Evolutionary conservation across 108 stramenopile genomes (phyloP).

Genomic region (Bacterosira constricta): DNA sequence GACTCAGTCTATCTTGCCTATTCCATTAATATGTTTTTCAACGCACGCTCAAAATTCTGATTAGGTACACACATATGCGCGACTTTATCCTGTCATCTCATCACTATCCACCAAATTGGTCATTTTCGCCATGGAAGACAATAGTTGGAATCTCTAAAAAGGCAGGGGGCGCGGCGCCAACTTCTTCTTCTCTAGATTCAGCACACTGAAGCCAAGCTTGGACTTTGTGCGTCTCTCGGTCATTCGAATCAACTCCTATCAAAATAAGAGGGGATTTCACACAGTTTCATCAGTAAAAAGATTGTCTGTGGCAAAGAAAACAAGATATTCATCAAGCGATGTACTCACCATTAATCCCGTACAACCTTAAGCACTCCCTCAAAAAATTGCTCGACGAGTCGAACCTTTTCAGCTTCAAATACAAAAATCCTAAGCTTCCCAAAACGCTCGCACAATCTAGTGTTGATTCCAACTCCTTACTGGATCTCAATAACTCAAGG

Average conservation of each 20-base stretch:
- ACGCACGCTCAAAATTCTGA: too few species aligned
- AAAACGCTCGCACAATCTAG: slow-evolving; percentile 32
- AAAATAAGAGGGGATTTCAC: neutral
- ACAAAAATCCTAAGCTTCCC: slow-evolving; percentile 43
- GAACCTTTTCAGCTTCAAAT: slow-evolving; percentile 37
- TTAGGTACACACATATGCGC: too few species aligned
- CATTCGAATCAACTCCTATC: slow-evolving; percentile 24
- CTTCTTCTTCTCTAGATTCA: slow-evolving; percentile 30
- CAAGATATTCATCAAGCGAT: neutral
- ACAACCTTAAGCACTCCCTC: slow-evolving; percentile 41
- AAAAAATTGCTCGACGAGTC: slow-evolving; percentile 38
- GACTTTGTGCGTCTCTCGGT: slow-evolving; percentile 38
- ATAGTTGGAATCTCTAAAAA: slow-evolving; percentile 41
- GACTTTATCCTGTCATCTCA: neutral
- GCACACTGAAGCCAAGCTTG: slow-evolving; percentile 33
- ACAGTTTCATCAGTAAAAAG: neutral
- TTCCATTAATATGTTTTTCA: too few species aligned
- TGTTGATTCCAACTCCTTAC: slow-evolving; percentile 30
- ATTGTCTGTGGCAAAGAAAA: neutral
- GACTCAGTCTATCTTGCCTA: too few species aligned
- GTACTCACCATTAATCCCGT: slow-evolving; percentile 34
- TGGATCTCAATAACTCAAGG: slow-evolving; percentile 36
- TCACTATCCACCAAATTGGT: neutral
- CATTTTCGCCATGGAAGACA: slow-evolving; percentile 8
- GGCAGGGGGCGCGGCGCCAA: slow-evolving; percentile 26